Base-by-base conservation (phyloP, 2,329 filamentous ascomycete genomes). In the Thielaviopsis populi region DNA sequence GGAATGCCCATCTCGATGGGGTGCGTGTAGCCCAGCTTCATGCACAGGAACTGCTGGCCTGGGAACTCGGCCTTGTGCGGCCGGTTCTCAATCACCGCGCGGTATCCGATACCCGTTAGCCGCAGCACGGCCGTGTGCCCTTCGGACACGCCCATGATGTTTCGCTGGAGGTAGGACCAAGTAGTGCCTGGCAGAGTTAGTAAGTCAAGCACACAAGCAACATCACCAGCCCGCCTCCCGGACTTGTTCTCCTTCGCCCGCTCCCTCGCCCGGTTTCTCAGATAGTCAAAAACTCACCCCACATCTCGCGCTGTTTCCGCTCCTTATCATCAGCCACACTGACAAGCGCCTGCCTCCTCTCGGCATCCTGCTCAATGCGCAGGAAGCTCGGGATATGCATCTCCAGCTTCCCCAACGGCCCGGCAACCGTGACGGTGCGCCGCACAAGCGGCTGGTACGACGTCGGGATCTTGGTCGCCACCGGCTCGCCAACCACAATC, bases 11-110 rank as follows among this genome's bases (percentile, higher is more conserved):
- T 79, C 75, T 99, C 92, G 68, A 99, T 89, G 0, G 92, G 88
- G 79, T 99, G 94, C 67, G 92, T 95, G 76, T 91, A 99, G 65
- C 94, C 94, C 63, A 99, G 88, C 80, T 97, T 97, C 68, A 99
- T 78, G 67, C 88, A 90, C 50, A 99, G 86, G 70, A 95, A 95
- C 72, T 90, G 82, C 75, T 96, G 91, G 50, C 88, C 91, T 0
- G 84, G 83, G 72, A 86, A 96, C 71, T 85, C 79, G 65, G 87
- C 83, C 66, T 87, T 84, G 66, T 87, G 89, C 41, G 78, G 83
- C 27, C 88, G 88, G 46, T 81, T 86, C 65, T 85, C 77, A 74
- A 97, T 91, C 69, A 99, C 82, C 17, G 94, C 94, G 75, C 92
- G 83, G 80, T 96, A 99, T 66, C 94, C 94, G 66, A 99, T 94